Evolutionary conservation across 140 eudicot genomes (phyloP), one percentile per base, ranked within the genome.

Genomic region (Erigeron philadelphicus): DNA sequence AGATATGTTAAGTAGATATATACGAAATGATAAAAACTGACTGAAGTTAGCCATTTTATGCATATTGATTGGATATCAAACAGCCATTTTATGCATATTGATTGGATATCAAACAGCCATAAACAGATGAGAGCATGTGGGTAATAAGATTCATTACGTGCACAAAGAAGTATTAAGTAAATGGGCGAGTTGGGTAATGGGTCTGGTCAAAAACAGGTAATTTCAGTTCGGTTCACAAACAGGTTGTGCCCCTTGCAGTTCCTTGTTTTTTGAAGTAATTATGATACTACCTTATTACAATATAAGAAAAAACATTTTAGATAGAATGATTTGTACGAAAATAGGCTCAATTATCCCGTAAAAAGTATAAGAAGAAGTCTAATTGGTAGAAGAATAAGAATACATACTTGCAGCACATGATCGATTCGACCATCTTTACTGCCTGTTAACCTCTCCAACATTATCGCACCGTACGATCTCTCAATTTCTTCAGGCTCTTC

Each of bases 381-480:
- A 31, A 43, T 65, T 45, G 43, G 43, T 7, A 63, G 13, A 61
- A 41, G 23, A 13, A 5, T 42, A 23, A 45, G 44, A 49, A 70
- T 9, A 83, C 92, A 47, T 83, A 90, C 97, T 81, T 92, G 98
- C 78, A 92, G 88, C 49, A 84, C 86, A 74, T 92, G 95, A 81
- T 92, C 98, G 38, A 92, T 49, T 64, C 96, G 90, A 7, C 95
- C 98, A 25, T 83, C 88, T 64, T 64, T 75, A 50, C 86, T 80
- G 61, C 96, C 98, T 19, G 98, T 88, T 58, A 92, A 75, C 74
- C 88, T 87, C 82, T 92, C 96, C 84, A 92, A 59, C 98, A 92
- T 92, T 58, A 74, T 41, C 10, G 95, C 81, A 74, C 98, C 98
- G 76, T 92, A 92, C 15, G 92, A 89, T 75, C 92, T 79, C 82